Base-by-base conservation (phyloP, 176 grass and related monocot species). In the Saccharum spontaneum region DNA sequence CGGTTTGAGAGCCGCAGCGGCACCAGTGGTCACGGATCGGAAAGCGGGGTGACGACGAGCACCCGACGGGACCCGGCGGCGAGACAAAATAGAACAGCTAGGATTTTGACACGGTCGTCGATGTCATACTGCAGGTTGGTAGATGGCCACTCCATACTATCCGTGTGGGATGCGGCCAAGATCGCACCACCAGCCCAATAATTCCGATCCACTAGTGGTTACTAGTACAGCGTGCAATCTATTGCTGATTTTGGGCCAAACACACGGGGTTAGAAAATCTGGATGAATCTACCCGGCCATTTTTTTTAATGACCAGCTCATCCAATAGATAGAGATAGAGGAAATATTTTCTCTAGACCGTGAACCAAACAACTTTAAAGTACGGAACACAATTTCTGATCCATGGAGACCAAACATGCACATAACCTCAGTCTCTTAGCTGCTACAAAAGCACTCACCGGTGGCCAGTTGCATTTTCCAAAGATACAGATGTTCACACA, bases 51-150 rank as follows among this genome's bases (percentile, higher is more conserved):
- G 76, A 44, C 7, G 43, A 75, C 12, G 67, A 55, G 50, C 71
- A 49, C 83, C 16, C 33, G 71, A 34, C 3, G 36, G 77, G 78
- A 36, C 24, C 62, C 26, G 54, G 23, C 68, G 68, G 34, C 46
- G 24, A 46, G 84, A 83, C 84, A 79, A 87, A 79, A 84, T 8
- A 75, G 68, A 83, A 64, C 80, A 90, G 76, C 89, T 90, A 75
- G 72, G 61, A 62, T 74, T 82, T 38, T 74, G 62, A 76, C 80
- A 22, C n/a, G 75, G 85, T 68, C 80, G 39, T 76, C 84, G n/a
- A 76, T 79, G 49, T 75, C 84, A 24, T 84, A 80, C 22, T 48
- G 48, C 59, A 79, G 85, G 69, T 52, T 69, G 84, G 89, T 80
- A 40, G 46, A 87, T 43, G 10, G 5, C 69, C 89, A 87, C 75